Conservation (phyloP, 2,329 filamentous ascomycete genomes). For the Thielaviopsis euricoi region DNA sequence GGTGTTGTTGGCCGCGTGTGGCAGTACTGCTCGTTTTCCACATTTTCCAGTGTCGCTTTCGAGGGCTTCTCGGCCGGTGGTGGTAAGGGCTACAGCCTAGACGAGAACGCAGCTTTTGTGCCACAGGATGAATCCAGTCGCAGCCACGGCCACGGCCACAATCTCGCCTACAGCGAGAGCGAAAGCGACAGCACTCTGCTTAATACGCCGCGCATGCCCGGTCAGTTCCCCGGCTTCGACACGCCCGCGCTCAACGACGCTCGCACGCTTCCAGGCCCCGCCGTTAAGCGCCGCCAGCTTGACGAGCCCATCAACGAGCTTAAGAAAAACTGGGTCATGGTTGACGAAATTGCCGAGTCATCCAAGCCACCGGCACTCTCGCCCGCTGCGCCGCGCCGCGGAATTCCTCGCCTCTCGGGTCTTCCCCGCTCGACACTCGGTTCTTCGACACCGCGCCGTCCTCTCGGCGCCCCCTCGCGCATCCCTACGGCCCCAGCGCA, state of each 20-base stretch:
- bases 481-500: too few species aligned
- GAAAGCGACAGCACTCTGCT: too few species aligned
- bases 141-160: too few species aligned
- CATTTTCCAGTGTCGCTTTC: conserved; percentile 41
- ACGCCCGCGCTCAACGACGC: conserved; percentile 13
- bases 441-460: conserved; percentile 13
- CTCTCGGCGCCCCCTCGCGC: conserved; percentile 22
- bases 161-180: too few species aligned
- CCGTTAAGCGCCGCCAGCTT: conserved; percentile 39
- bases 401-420: too few species aligned
- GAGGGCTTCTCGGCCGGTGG: conserved; percentile 76
- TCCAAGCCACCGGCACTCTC: background rate
- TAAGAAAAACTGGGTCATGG: conserved; percentile 55
- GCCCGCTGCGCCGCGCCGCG: too few species aligned
- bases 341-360: conserved; percentile 24
- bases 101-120: conserved; percentile 14
- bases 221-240: conserved; percentile 12
- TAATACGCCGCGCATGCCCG: conserved; percentile 9
- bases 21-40: conserved; percentile 51
- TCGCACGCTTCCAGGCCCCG: conserved; percentile 27
- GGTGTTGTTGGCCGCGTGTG: conserved; percentile 63
- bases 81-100: conserved; percentile 52
- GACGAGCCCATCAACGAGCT: conserved; percentile 37
- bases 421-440: too few species aligned
- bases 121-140: too few species aligned